Base-by-base conservation (phyloP, 345 rosid species). In the Camelina laxa region DNA sequence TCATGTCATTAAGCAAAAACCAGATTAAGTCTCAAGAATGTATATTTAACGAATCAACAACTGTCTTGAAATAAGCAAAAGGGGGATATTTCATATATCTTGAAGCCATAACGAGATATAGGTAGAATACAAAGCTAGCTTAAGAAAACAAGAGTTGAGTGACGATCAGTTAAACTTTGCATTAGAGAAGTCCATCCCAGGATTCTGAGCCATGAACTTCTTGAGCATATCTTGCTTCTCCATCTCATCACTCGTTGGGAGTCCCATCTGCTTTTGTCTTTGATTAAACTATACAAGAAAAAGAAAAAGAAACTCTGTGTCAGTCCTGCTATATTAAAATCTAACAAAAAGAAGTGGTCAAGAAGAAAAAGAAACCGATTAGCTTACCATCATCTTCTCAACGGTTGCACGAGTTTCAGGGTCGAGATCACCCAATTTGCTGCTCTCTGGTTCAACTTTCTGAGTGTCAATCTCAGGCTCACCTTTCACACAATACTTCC, bases 211-310 rank as follows among this genome's bases (percentile, higher is more conserved):
- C 99, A 95, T 92, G 73, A 94, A 88, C 75, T 90, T 89, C 87
- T 94, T 94, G 58, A 91, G 73, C 47, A 94, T 69, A 42, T 88
- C 97, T 80, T 94, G 89, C 80, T 88, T 87, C 82, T 91, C 92
- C 67, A 85, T 82, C 84, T 91, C 98, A 48, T 84, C 97, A 42
- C 98, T 91, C 61, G 87, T 87, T 7, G 97, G 97, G 5, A 91
- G 93, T 13, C 97, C 98, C 97, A 90, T 90, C 17, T 85, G 74
- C 81, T 94, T 94, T 61, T 91, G 98, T 73, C 97, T 90, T 74
- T 94, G 93, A 74, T 94, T 96, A 76, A 90, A 94, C 98, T 91
- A 84, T 48, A 24, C 1, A 39, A 51, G 5, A 3, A 19, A 24
- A 49, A 1, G 1, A 24, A 49, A 0, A 0, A 0, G 2, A 70